Conservation (phyloP, 1,139 yeast species). For the Diutina rugosa region DNA sequence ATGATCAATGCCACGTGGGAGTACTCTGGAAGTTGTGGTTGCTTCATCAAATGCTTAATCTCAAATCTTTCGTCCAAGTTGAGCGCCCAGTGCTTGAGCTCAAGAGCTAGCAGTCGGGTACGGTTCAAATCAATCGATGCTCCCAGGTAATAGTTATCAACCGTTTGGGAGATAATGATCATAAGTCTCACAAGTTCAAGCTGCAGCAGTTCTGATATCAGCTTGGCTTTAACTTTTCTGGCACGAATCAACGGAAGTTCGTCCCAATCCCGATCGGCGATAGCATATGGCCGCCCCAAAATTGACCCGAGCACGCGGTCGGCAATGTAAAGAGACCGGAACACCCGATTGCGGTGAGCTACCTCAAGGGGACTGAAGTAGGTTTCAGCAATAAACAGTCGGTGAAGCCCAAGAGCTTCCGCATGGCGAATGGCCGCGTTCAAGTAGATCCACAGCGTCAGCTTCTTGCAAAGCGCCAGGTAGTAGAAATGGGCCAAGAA, state of each 20-base stretch:
- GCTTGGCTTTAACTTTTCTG: not conserved
- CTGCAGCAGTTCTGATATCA: not conserved
- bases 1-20: slow-evolving; percentile 2
- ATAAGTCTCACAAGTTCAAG: not conserved
- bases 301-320: slow-evolving; percentile 1
- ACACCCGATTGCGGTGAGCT: not conserved
- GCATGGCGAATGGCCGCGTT: not conserved
- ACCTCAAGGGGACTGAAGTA: not conserved
- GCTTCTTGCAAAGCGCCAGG: slow-evolving; percentile 2
- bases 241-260: not conserved
- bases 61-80: slow-evolving; percentile 2
- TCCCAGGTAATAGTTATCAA: slow-evolving; percentile 1
- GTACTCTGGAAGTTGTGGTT: not conserved
- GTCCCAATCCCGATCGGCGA: not conserved
- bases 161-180: not conserved
- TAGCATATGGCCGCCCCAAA: slow-evolving; percentile 1
- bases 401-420: slow-evolving; percentile 1
- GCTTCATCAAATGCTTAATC: not conserved
- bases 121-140: not conserved
- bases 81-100: not conserved
- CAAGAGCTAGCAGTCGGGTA: not conserved
- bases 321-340: not conserved
- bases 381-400: not conserved
- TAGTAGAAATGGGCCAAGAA: slow-evolving; percentile 2
- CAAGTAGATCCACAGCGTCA: slow-evolving; percentile 2